Conservation (phyloP, 2,329 filamentous ascomycete species). For the Malbranchea zuffiana region DNA sequence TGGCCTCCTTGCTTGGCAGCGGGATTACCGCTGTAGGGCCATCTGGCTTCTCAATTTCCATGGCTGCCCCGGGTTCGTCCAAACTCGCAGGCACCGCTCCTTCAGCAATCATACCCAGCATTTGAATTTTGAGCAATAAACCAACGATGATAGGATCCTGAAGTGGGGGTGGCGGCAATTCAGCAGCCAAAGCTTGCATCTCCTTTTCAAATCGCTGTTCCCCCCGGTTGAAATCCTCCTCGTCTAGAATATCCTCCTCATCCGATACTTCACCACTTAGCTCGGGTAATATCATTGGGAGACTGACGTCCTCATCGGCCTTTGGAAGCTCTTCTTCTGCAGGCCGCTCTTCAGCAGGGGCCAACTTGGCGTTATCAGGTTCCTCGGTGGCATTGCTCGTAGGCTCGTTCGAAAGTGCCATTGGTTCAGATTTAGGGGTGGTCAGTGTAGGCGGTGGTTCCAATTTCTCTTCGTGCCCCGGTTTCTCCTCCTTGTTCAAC, state of each 20-base stretch:
- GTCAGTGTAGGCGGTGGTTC: not conserved
- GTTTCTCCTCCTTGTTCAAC: not conserved
- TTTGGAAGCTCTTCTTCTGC: not conserved
- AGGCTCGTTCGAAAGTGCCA: not conserved
- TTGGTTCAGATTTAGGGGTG: not conserved
- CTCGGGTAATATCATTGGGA: constrained; percentile 24
- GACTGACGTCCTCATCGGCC: constrained; percentile 1
- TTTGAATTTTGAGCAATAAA: constrained; percentile 34
- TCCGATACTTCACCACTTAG: constrained; percentile 35
- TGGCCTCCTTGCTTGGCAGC: constrained; percentile 18
- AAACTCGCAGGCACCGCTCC: constrained; percentile 22
- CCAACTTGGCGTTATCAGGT: not conserved
- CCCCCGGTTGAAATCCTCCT: constrained; percentile 38
- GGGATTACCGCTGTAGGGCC: constrained; percentile 15
- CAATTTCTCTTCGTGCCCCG: constrained; percentile 5
- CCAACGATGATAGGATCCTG: constrained; percentile 33
- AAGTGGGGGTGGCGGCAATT: constrained; percentile 33
- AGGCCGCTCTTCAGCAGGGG: not conserved
- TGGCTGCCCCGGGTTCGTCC: constrained; percentile 18
- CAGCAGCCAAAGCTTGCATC: constrained; percentile 32
- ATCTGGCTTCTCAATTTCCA: constrained; percentile 15
- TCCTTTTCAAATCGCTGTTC: constrained; percentile 37
- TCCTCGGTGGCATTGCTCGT: not conserved
- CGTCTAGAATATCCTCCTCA: constrained; percentile 37
- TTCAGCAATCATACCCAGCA: constrained; percentile 34